Conservation (phyloP, 2,329 filamentous ascomycete genomes). For the Ceratocystis albifundus region DNA sequence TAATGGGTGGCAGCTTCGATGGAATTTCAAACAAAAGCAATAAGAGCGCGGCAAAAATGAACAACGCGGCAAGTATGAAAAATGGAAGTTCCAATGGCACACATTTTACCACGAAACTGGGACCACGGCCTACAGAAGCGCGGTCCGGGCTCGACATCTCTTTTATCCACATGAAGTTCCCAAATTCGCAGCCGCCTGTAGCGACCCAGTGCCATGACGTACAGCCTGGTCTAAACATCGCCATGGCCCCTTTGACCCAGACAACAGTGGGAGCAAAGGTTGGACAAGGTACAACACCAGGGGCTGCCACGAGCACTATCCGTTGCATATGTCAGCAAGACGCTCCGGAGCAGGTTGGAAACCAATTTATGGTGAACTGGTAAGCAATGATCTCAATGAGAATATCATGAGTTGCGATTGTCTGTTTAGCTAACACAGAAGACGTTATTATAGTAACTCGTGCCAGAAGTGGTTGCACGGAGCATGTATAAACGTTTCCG, state of each 20-base stretch:
- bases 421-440: conserved; percentile 12
- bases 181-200: background rate
- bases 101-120: background rate
- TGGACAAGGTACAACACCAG: too few relatives aligned
- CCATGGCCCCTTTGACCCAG: background rate
- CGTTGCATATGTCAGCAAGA: conserved; percentile 46
- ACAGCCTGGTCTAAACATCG: conserved; percentile 7
- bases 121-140: background rate
- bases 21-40: conserved; percentile 27
- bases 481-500: conserved; percentile 49
- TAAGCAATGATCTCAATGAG: conserved; percentile 31
- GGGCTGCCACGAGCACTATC: conserved; percentile 28
- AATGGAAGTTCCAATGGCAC: background rate
- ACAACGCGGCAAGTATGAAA: background rate
- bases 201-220: background rate
- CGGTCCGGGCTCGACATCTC: background rate
- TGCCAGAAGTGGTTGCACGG: conserved; percentile 56
- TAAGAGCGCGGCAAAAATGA: background rate
- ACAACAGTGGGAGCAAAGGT: conserved; percentile 23
- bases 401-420: too few relatives aligned
- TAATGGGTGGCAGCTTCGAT: conserved; percentile 21
- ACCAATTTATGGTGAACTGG: conserved; percentile 53
- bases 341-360: conserved; percentile 32
- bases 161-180: background rate
- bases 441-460: conserved; percentile 39